These are phyloP conservation scores for Cyclotella baltica DNA, from an alignment of 108 stramenopile genomes.

Conservation along the genomic window DNA sequence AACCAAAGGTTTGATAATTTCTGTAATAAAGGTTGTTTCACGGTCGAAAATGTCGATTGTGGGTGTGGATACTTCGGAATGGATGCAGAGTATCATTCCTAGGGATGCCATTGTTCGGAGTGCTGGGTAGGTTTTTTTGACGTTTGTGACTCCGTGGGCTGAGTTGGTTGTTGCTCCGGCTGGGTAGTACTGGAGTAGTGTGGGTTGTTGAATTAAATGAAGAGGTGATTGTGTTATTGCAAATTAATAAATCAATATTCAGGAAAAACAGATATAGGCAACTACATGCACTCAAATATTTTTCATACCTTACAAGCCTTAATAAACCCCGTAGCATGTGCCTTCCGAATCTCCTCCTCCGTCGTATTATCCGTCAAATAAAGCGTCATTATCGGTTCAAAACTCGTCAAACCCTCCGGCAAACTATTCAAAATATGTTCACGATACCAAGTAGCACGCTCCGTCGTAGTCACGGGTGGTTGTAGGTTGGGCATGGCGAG, in stretches of 20 bases:
- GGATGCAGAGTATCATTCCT: slow-evolving; percentile 96
- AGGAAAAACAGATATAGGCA: no score
- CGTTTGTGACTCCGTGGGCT: slow-evolving; percentile 94
- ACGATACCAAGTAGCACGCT: slow-evolving; percentile 89
- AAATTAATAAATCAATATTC: no score
- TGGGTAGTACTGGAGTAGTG: slow-evolving; percentile 98
- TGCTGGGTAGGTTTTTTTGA: slow-evolving; percentile 85
- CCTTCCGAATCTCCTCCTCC: slow-evolving; percentile 90
- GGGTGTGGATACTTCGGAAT: slow-evolving; percentile 96
- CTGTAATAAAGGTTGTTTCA: slow-evolving; percentile 94
- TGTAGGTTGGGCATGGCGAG: slow-evolving; percentile 98
- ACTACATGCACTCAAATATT: no score
- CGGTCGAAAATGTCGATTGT: slow-evolving; percentile 97
- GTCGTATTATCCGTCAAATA: slow-evolving; percentile 97
- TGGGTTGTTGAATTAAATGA: no score
- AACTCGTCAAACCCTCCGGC: no score
- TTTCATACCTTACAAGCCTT: slow-evolving; percentile 95
- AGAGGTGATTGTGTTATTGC: no score
- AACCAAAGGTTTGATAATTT: slow-evolving; percentile 92
- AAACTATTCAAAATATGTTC: slow-evolving; percentile 75
- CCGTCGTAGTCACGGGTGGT: slow-evolving; percentile 96
- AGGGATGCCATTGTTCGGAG: slow-evolving; percentile 90
- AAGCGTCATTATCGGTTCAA: slow-evolving; percentile 95
- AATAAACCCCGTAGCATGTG: slow-evolving; percentile 77
- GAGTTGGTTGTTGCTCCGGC: slow-evolving; percentile 99